Conservation (phyloP, 2,329 filamentous ascomycete genomes). For the Ophiostoma ips region DNA sequence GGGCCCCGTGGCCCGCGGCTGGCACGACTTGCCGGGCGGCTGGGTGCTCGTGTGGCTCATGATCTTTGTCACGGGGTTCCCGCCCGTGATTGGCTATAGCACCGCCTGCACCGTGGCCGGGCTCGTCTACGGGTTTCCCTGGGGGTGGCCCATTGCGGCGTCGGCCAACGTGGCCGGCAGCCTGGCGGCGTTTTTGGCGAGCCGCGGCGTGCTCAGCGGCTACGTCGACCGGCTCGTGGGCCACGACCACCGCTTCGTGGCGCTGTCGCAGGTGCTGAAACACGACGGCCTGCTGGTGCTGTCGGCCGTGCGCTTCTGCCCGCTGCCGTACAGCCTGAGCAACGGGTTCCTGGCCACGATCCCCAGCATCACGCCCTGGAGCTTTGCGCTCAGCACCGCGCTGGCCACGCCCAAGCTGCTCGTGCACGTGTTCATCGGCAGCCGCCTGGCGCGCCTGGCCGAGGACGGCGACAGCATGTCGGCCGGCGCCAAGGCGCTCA, state of each 20-base stretch:
- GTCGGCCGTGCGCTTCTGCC: conserved; percentile 83
- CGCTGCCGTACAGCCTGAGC: conserved; percentile 79
- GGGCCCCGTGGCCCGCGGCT: conserved; percentile 57
- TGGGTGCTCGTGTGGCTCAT: conserved; percentile 63
- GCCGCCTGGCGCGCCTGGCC: conserved; percentile 67
- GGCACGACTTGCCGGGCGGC: conserved; percentile 59
- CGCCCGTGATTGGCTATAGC: conserved; percentile 77
- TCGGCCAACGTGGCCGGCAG: conserved; percentile 67
- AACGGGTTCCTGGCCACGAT: conserved; percentile 94
- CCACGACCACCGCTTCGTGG: conserved; percentile 74
- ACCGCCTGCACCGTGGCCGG: conserved; percentile 46
- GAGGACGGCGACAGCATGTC: conserved; percentile 77
- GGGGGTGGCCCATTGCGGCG: conserved; percentile 72
- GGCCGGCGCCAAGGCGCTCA: conserved; percentile 59
- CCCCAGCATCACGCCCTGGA: conserved; percentile 63
- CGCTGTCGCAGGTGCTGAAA: conserved; percentile 74
- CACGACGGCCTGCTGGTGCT: conserved; percentile 81
- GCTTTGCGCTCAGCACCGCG: conserved; percentile 71
- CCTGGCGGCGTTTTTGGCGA: conserved; percentile 65
- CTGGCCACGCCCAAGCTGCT: conserved; percentile 75
- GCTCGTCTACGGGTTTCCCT: conserved; percentile 42
- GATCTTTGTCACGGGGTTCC: conserved; percentile 67
- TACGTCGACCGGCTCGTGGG: conserved; percentile 74
- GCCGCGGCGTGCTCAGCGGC: conserved; percentile 59
- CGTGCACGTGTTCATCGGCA: conserved; percentile 85